Evolutionary conservation across 179 eudicot genomes (phyloP).

Genomic region (Pouteria campechiana): DNA sequence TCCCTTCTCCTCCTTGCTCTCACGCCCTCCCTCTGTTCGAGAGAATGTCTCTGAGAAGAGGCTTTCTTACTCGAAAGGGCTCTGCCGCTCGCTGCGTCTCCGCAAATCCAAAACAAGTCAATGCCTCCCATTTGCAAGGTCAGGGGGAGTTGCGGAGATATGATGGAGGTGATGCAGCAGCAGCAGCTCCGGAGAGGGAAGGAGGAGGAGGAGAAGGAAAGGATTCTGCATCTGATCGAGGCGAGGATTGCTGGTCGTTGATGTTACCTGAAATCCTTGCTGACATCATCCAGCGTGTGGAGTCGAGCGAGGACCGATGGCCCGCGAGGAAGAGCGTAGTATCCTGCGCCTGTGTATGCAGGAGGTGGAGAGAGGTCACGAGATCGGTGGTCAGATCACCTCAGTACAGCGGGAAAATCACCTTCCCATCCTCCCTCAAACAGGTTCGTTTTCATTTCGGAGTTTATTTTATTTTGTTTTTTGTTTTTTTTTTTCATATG

Average conservation of each 20-base stretch:
- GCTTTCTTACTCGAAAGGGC: conserved; percentile 56
- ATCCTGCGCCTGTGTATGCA: conserved; percentile 73
- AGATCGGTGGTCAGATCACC: conserved; percentile 43
- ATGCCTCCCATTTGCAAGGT: too few relatives aligned
- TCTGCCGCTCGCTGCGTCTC: conserved; percentile 23
- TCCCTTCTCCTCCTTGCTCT: background rate
- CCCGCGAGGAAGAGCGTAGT: conserved; percentile 70
- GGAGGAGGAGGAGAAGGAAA: conserved; percentile 6
- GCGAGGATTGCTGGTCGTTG: conserved; percentile 34
- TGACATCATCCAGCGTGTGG: conserved; percentile 63
- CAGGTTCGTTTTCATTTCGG: conserved; percentile 47
- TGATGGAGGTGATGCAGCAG: background rate
- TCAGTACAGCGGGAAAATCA: conserved; percentile 38
- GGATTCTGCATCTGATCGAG: background rate
- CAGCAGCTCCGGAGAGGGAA: background rate
- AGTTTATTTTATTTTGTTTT: too few relatives aligned
- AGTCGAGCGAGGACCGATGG: conserved; percentile 67
- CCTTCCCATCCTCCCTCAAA: conserved; percentile 84
- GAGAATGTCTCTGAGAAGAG: conserved; percentile 41
- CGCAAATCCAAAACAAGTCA: conserved; percentile 35
- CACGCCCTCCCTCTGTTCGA: background rate
- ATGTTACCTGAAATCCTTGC: conserved; percentile 56
- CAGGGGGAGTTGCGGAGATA: too few relatives aligned
- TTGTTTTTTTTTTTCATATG: too few relatives aligned
- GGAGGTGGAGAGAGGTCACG: conserved; percentile 70